phyloP scores from a whole-genome alignment of 1,284 basidiomycete species.

The Fomitopsis palustris region DNA sequence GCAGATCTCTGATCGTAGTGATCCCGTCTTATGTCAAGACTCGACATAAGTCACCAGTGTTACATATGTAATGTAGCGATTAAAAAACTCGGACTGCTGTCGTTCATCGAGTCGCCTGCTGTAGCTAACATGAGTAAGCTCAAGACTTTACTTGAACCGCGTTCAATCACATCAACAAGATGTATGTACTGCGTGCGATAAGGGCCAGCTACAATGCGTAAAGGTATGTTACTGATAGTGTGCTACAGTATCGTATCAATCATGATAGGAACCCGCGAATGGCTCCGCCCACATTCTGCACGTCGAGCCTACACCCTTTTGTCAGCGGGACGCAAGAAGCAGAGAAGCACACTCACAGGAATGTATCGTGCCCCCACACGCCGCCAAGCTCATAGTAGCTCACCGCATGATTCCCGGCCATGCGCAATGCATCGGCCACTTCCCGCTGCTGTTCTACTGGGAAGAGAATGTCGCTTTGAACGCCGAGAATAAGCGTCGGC shows the following conservation, averaged over 20 bases:
- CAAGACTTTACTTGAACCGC: too few relatives aligned
- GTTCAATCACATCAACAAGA: too few relatives aligned
- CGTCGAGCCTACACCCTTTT: slow-evolving; percentile 49
- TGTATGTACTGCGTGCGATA: too few relatives aligned
- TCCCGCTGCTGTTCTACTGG: slow-evolving; percentile 98
- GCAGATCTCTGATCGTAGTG: too few relatives aligned
- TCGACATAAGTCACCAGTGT: too few relatives aligned
- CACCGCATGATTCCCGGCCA: slow-evolving; percentile 85
- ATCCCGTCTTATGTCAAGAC: too few relatives aligned
- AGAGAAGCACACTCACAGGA: slow-evolving; percentile 53
- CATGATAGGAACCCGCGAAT: slow-evolving; percentile 71
- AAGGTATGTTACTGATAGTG: not conserved
- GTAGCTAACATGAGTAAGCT: too few relatives aligned
- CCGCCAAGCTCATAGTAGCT: slow-evolving; percentile 98
- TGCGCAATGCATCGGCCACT: slow-evolving; percentile 87
- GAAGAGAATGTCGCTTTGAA: slow-evolving; percentile 96
- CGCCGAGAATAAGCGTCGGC: slow-evolving; percentile 88
- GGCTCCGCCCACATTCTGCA: slow-evolving; percentile 76
- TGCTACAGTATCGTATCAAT: slow-evolving; percentile 21
- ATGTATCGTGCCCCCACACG: slow-evolving; percentile 98
- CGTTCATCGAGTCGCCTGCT: too few relatives aligned
- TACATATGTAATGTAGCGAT: too few relatives aligned
- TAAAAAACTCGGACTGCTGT: too few relatives aligned
- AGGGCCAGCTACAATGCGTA: not conserved
- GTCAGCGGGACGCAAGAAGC: slow-evolving; percentile 1